phyloP scores from a whole-genome alignment of 208 protist genomes.

The Acanthamoeba pearcei region DNA sequence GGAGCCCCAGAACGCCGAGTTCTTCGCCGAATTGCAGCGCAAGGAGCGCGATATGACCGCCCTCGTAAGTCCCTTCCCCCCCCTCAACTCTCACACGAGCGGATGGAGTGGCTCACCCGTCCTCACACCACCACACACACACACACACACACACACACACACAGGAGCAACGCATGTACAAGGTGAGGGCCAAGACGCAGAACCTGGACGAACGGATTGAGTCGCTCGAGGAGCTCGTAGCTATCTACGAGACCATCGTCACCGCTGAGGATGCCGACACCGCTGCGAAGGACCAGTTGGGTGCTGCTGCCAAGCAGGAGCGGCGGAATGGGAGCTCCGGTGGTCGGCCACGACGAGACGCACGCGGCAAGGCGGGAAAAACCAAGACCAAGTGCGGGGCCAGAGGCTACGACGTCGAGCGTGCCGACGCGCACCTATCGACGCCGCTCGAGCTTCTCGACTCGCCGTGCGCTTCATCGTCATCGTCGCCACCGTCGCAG shows the following conservation, averaged over 20 bases:
- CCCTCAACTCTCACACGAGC: too few relatives aligned
- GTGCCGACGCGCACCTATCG: not conserved
- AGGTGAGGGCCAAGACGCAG: slow-evolving; percentile 39
- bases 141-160: too few relatives aligned
- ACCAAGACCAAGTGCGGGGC: not conserved
- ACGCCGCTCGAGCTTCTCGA: not conserved
- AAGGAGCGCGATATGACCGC: slow-evolving; percentile 37
- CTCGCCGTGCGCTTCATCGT: not conserved
- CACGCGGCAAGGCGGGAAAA: not conserved
- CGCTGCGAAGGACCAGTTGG: not conserved
- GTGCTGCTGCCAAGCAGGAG: too few relatives aligned
- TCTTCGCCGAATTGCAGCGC: slow-evolving; percentile 9
- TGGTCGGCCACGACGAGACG: too few relatives aligned
- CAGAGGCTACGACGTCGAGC: not conserved
- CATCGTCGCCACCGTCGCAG: not conserved
- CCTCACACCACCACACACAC: too few relatives aligned
- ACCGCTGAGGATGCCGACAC: not conserved
- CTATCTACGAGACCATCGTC: slow-evolving; percentile 35
- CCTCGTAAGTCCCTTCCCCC: slow-evolving; percentile 1
- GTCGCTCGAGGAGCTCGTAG: slow-evolving; percentile 34
- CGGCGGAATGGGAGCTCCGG: too few relatives aligned
- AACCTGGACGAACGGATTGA: slow-evolving; percentile 14
- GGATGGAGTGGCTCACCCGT: not conserved
- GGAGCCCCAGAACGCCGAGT: slow-evolving; percentile 3
- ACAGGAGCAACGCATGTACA: slow-evolving; percentile 38